These are phyloP conservation scores for Taphrina pruni DNA, from an alignment of 1,139 yeast genomes.

Conservation along the genomic window DNA sequence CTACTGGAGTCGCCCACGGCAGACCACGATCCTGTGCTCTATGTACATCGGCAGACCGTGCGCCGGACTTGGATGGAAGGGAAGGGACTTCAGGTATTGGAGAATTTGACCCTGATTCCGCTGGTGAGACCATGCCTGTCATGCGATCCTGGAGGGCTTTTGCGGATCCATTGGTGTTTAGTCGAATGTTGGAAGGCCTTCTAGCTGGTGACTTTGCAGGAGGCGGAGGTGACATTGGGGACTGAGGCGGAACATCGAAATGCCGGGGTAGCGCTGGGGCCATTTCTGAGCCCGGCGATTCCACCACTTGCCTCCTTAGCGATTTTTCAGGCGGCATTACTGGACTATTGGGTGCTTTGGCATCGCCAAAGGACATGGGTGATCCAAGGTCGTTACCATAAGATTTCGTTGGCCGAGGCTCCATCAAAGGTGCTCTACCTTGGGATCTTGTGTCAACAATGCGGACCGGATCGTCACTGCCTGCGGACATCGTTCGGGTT, in stretches of 20 bases:
- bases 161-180: constrained; percentile 11
- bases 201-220: constrained; percentile 29
- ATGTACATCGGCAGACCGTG: constrained; percentile 12
- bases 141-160: constrained; percentile 19
- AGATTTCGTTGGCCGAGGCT: background rate
- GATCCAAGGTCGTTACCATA: constrained; percentile 9
- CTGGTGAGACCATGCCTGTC: constrained; percentile 15
- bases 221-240: constrained; percentile 30
- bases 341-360: constrained; percentile 6
- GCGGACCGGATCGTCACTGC: background rate
- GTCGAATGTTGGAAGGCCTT: constrained; percentile 21
- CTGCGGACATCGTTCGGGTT: background rate
- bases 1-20: constrained; percentile 17
- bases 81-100: constrained; percentile 21
- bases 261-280: constrained; percentile 20
- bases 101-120: background rate
- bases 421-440: background rate
- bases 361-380: constrained; percentile 19
- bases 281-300: constrained; percentile 15
- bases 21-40: constrained; percentile 14
- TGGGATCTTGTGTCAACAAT: background rate
- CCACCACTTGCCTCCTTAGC: background rate
- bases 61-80: constrained; percentile 31
- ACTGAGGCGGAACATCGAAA: constrained; percentile 4
- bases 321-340: constrained; percentile 19